Evolutionary conservation across 2,329 filamentous ascomycete genomes (phyloP).

Genomic region (Graphilbum ipis-grandicollis): DNA sequence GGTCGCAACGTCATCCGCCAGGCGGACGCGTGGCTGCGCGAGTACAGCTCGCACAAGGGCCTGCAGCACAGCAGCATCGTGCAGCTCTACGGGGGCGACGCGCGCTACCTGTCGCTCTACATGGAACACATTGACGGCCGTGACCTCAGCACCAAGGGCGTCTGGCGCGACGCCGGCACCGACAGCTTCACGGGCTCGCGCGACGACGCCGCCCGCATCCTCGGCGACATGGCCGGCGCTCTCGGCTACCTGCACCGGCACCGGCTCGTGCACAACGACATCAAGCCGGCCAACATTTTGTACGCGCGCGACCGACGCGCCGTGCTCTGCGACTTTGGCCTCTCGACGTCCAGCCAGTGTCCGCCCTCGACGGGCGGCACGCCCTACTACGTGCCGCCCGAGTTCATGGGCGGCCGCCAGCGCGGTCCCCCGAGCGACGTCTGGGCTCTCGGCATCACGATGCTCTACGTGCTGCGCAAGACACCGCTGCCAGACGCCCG

Average conservation of each 20-base stretch:
- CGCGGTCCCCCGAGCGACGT: constrained; percentile 39
- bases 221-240: constrained; percentile 35
- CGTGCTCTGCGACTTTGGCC: constrained; percentile 42
- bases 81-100: constrained; percentile 39
- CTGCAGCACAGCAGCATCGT: constrained; percentile 40
- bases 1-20: constrained; percentile 40
- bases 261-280: constrained; percentile 40
- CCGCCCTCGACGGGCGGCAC: constrained; percentile 37
- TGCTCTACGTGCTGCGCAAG: constrained; percentile 40
- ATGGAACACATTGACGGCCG: constrained; percentile 44
- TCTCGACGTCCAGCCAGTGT: constrained; percentile 31
- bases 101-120: constrained; percentile 40
- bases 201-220: constrained; percentile 31
- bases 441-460: constrained; percentile 42
- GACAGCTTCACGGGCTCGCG: constrained; percentile 33
- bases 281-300: constrained; percentile 44
- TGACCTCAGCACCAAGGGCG: constrained; percentile 29
- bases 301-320: constrained; percentile 41
- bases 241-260: constrained; percentile 38
- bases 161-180: constrained; percentile 29
- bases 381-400: constrained; percentile 43
- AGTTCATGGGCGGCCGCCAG: constrained; percentile 37
- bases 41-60: constrained; percentile 36
- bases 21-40: constrained; percentile 41
- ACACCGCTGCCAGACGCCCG: constrained; percentile 37